Conservation (phyloP, 2,329 filamentous ascomycete genomes). For the Akanthomyces lecanii region DNA sequence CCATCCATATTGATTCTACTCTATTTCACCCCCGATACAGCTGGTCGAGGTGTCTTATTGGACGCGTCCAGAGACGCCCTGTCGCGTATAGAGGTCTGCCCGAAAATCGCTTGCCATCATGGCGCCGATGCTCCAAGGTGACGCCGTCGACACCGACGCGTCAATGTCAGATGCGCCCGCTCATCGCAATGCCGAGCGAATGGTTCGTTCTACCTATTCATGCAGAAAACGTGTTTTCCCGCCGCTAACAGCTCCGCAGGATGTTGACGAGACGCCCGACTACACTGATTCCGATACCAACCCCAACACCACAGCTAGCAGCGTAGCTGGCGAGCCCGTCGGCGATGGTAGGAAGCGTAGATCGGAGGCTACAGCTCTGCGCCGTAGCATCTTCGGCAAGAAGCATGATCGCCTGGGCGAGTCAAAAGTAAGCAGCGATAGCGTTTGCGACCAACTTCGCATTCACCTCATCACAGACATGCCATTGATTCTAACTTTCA, state of each 20-base stretch:
- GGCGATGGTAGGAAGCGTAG: slow-evolving; percentile 79
- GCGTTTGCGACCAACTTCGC: slow-evolving; percentile 1
- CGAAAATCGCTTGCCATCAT: slow-evolving; percentile 35
- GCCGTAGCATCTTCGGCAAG: slow-evolving; percentile 88
- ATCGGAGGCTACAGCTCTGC: slow-evolving; percentile 81
- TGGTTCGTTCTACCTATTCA: slow-evolving; percentile 38
- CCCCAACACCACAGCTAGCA: slow-evolving; percentile 72
- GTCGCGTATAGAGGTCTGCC: slow-evolving; percentile 51
- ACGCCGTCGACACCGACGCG: slow-evolving; percentile 55
- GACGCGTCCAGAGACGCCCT: slow-evolving; percentile 44
- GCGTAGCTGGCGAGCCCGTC: slow-evolving; percentile 70
- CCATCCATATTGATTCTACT: background rate
- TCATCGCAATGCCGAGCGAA: slow-evolving; percentile 41
- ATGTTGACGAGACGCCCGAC: slow-evolving; percentile 62
- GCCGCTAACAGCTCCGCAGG: slow-evolving; percentile 33
- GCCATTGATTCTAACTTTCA: slow-evolving; percentile 8
- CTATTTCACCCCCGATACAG: background rate
- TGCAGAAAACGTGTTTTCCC: background rate
- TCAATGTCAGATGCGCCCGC: slow-evolving; percentile 60
- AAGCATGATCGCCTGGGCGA: slow-evolving; percentile 91
- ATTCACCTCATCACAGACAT: background rate
- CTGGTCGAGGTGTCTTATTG: slow-evolving; percentile 20
- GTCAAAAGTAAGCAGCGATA: slow-evolving; percentile 64
- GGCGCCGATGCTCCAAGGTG: slow-evolving; percentile 52
- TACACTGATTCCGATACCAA: slow-evolving; percentile 65